Conservation (phyloP, 2,329 filamentous ascomycete genomes). For the Fusarium continuum region DNA sequence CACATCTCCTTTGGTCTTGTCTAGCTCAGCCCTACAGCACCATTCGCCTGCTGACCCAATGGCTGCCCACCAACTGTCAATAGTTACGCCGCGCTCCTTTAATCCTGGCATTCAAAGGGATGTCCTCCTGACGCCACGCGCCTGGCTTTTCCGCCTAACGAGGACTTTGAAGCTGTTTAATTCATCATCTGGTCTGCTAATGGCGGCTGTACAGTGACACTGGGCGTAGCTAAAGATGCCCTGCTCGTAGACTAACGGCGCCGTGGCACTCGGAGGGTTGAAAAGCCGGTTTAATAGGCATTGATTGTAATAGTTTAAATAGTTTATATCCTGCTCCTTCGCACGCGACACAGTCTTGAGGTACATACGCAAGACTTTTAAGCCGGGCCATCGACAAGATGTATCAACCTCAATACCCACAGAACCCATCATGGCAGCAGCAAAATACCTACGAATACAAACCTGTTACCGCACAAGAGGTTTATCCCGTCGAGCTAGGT, state of each 20-base stretch:
- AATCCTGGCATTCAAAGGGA: neutral
- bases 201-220: neutral
- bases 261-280: conserved; percentile 9
- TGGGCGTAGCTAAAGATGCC: neutral
- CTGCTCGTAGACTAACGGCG: neutral
- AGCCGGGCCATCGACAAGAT: neutral
- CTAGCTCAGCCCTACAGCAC: conserved; percentile 21
- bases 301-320: neutral
- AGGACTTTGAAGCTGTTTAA: neutral
- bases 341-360: neutral
- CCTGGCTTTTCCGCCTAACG: conserved; percentile 1
- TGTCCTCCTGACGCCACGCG: conserved; percentile 2
- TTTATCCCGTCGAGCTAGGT: conserved; percentile 7
- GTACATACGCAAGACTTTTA: neutral
- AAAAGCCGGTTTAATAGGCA: conserved; percentile 3
- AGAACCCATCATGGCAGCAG: conserved; percentile 2
- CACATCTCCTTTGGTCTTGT: neutral
- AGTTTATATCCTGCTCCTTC: conserved; percentile 17
- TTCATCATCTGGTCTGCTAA: conserved; percentile 2
- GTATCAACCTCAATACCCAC: conserved; percentile 21
- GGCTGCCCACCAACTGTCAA: neutral
- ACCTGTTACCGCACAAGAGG: conserved; percentile 17
- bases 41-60: conserved; percentile 17
- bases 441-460: conserved; percentile 21
- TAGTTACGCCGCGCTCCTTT: conserved; percentile 5